Evolutionary conservation across 352 stramenopile species (phyloP).

Genomic region (Phytophthora cactorum): DNA sequence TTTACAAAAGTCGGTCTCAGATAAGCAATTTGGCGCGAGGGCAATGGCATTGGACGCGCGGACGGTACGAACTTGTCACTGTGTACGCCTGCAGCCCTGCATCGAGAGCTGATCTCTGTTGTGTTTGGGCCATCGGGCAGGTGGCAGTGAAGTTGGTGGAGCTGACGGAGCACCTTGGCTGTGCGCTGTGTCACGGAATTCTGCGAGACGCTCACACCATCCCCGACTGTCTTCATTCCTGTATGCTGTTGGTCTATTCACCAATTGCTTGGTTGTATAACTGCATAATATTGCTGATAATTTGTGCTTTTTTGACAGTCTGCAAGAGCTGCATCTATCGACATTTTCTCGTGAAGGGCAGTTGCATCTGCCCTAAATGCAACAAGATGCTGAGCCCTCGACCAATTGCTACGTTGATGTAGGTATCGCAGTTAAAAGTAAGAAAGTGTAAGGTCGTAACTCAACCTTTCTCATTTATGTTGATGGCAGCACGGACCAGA

Average conservation of each 20-base stretch:
- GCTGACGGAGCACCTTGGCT: slow-evolving; percentile 73
- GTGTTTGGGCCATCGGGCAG: slow-evolving; percentile 26
- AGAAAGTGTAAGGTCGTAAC: neutral
- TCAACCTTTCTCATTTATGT: neutral
- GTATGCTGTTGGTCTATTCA: slow-evolving; percentile 32
- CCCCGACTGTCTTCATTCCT: slow-evolving; percentile 84
- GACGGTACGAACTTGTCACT: slow-evolving; percentile 21
- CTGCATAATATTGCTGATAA: neutral
- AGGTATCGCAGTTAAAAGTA: slow-evolving; percentile 9
- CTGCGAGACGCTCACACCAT: slow-evolving; percentile 83
- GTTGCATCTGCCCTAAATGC: slow-evolving; percentile 67
- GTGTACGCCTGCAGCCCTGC: neutral
- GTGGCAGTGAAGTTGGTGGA: slow-evolving; percentile 56
- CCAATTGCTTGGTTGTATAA: neutral
- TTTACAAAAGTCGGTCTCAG: slow-evolving; percentile 12
- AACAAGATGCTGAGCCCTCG: slow-evolving; percentile 57
- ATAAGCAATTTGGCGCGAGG: slow-evolving; percentile 22
- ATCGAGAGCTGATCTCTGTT: neutral
- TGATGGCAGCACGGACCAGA: slow-evolving; percentile 64
- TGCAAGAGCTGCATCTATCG: slow-evolving; percentile 89
- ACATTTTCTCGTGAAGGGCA: slow-evolving; percentile 72
- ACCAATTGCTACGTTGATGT: slow-evolving; percentile 74
- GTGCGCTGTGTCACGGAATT: slow-evolving; percentile 68
- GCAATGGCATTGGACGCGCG: slow-evolving; percentile 34
- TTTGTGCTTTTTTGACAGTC: slow-evolving; percentile 41